Base-by-base conservation (phyloP, 495 filamentous ascomycete genomes). In the Penicillium maclennaniae region DNA sequence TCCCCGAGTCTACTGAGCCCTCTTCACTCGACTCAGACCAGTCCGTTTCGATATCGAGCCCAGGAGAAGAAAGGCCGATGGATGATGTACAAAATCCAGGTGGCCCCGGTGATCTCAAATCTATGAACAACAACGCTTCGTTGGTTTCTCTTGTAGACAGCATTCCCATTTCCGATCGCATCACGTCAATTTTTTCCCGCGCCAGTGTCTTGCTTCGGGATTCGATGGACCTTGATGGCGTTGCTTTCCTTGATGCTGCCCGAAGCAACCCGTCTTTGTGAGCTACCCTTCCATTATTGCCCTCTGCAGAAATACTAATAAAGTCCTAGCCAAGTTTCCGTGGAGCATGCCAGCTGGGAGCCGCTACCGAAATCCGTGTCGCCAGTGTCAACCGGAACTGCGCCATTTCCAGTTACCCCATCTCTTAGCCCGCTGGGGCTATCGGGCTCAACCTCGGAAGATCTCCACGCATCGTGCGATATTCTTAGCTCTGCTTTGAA, bases 171-270 rank as follows among this genome's bases (percentile, higher is more conserved):
- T 47, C 56, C 0, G 55, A 61, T 23, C 53, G 56, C 0, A 58
- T 69, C 23, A 17, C 45, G 8, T 42, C 51, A 8, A 75, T 72
- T 6, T 76, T 74, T 25, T 43, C 66, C 7, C 65, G 69, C 21
- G 74, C 74, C 9, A 69, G 71, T 42, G 54, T 56, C 14, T 51
- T 76, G 17, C 63, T 77, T 10, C 59, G 63, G 15, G 63, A 69
- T 1, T 72, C 74, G 0, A 71, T 76, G 56, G 67, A 70, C 43
- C 55, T 75, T n/a, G 73, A 74, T 43, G 74, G 74, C 7, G 74
- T 76, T 1, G 27, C 63, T 3, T 75, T 76, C 38, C 54, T 74
- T 4, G 72, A 77, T 54, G 69, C 70, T 14, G 51, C 55, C 20
- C 65, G 49, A 5, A 61, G 45, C 9, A 68, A 67, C 34, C 49